phyloP scores from a whole-genome alignment of 2,329 filamentous ascomycete genomes.

The Cryphonectria parasitica region DNA sequence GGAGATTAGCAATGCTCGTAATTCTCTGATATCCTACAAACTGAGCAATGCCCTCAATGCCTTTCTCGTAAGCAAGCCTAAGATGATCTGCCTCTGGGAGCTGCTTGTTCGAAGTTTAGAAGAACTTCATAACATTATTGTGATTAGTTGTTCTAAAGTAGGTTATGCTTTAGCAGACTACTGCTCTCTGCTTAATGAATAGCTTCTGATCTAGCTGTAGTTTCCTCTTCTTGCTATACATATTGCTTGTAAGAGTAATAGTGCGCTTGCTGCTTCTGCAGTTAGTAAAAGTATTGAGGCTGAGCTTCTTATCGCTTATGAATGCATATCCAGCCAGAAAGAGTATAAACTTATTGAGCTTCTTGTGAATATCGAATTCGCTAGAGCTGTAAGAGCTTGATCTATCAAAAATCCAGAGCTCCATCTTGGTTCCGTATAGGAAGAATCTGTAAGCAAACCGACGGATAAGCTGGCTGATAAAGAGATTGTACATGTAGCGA shows the following conservation, averaged over 20 bases:
- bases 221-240: neutral
- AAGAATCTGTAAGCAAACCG: too few species aligned
- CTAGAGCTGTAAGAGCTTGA: constrained; percentile 38
- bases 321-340: constrained; percentile 37
- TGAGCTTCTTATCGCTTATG: constrained; percentile 39
- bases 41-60: too few species aligned
- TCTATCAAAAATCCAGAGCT: constrained; percentile 40
- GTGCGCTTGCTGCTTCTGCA: neutral
- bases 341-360: constrained; percentile 37
- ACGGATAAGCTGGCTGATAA: too few species aligned
- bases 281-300: constrained; percentile 37
- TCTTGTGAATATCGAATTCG: too few species aligned
- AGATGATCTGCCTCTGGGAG: too few species aligned
- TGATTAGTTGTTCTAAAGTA: constrained; percentile 29
- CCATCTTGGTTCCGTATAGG: constrained; percentile 28
- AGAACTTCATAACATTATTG: too few species aligned
- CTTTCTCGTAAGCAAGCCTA: too few species aligned
- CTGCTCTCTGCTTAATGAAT: constrained; percentile 17
- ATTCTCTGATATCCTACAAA: too few species aligned
- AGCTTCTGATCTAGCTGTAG: neutral
- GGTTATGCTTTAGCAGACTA: constrained; percentile 35
- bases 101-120: too few species aligned
- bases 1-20: too few species aligned
- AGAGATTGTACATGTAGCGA: too few species aligned
- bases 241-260: neutral